These are phyloP conservation scores for Pseudogymnoascus sp. DNA, from an alignment of 2,329 filamentous ascomycete species.

Conservation along the genomic window DNA sequence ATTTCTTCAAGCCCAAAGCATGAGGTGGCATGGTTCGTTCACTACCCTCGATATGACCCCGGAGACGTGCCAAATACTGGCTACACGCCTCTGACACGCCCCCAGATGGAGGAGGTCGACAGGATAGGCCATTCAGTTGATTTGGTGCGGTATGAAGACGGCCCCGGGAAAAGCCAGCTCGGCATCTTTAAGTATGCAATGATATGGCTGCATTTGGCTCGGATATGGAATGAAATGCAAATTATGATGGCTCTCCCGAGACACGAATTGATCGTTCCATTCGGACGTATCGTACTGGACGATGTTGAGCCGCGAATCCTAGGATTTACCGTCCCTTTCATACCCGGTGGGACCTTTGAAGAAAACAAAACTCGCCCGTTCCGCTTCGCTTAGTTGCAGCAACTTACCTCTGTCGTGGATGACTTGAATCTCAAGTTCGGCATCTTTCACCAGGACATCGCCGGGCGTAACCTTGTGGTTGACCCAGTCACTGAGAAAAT, in stretches of 20 bases:
- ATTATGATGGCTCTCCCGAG: slow-evolving; percentile 30
- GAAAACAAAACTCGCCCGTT: slow-evolving; percentile 27
- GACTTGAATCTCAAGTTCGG: slow-evolving; percentile 32
- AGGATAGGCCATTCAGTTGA: background rate
- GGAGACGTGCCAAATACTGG: background rate
- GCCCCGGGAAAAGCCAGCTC: background rate
- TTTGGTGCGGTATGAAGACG: background rate
- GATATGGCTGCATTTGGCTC: too few relatives aligned
- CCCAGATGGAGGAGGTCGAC: background rate
- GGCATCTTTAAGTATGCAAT: background rate
- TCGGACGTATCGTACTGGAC: slow-evolving; percentile 31
- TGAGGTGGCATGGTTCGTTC: background rate
- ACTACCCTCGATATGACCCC: background rate
- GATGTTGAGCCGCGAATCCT: slow-evolving; percentile 28
- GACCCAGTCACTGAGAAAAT: slow-evolving; percentile 29
- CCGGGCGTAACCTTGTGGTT: slow-evolving; percentile 32
- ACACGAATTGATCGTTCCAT: slow-evolving; percentile 32
- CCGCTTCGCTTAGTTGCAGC: slow-evolving; percentile 31
- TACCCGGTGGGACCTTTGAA: slow-evolving; percentile 30
- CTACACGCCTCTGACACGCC: background rate
- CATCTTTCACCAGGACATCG: slow-evolving; percentile 34
- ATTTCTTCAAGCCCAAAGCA: background rate
- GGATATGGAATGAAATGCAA: slow-evolving; percentile 31
- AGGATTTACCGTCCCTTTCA: slow-evolving; percentile 32
- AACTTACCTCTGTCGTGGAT: slow-evolving; percentile 32